These are phyloP conservation scores for Phytophthora quininea DNA, from an alignment of 352 stramenopile species.

Conservation along the genomic window DNA sequence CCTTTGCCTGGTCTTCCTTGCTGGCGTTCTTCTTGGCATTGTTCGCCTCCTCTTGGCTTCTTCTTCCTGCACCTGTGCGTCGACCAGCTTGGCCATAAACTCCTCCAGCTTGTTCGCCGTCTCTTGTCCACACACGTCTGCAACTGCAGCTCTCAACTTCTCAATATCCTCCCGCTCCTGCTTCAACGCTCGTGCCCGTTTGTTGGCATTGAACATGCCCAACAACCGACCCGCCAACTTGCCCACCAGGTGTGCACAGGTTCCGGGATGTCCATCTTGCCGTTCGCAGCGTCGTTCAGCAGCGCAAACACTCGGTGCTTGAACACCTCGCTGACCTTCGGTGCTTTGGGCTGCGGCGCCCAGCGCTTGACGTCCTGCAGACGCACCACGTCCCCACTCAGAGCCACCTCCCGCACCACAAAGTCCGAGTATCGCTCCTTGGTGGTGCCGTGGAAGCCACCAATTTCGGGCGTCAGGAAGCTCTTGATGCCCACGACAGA, in stretches of 20 bases:
- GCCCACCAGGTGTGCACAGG: conserved; percentile 60
- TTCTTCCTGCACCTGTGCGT: conserved; percentile 35
- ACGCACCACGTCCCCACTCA: conserved; percentile 55
- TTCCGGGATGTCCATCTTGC: conserved; percentile 39
- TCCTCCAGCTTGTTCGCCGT: conserved; percentile 43
- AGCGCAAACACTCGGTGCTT: conserved; percentile 75
- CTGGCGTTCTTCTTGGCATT: conserved; percentile 26
- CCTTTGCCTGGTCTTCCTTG: conserved; percentile 6
- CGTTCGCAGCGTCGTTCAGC: conserved; percentile 51
- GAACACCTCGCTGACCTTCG: conserved; percentile 81
- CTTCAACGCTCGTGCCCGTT: conserved; percentile 41
- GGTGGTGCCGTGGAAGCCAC: conserved; percentile 83
- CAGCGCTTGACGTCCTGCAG: conserved; percentile 74
- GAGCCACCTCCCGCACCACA: conserved; percentile 86
- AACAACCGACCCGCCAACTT: conserved; percentile 61
- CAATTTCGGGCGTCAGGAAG: conserved; percentile 65
- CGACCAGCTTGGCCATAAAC: conserved; percentile 58
- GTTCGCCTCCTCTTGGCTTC: conserved; percentile 26
- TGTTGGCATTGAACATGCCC: conserved; percentile 70
- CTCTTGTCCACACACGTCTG: conserved; percentile 46
- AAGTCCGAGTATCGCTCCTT: conserved; percentile 94
- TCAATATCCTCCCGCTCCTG: conserved; percentile 49
- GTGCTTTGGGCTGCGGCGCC: conserved; percentile 41
- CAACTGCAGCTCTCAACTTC: conserved; percentile 50
- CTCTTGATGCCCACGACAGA: conserved; percentile 69